Conservation (phyloP, 345 rosid genomes). For the Melaleuca quinquenervia region DNA sequence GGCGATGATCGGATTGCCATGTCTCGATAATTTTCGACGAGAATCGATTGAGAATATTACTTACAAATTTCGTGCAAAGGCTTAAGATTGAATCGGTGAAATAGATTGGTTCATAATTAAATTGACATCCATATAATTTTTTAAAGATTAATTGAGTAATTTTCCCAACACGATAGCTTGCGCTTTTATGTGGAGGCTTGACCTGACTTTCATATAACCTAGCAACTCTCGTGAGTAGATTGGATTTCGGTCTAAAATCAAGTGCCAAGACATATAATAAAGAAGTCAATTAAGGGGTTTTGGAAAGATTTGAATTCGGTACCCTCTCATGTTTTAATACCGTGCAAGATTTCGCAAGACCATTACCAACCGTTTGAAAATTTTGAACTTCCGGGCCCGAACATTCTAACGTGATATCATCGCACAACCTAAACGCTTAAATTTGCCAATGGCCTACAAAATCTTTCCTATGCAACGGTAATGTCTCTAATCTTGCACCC, state of each 20-base stretch:
- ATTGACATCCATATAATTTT: neutral
- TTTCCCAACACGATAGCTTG: neutral
- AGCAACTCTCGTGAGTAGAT: neutral
- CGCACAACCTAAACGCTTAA: neutral
- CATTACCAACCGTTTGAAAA: neutral
- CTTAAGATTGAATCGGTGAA: neutral
- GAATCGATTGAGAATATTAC: too few relatives aligned
- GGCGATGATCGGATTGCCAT: too few relatives aligned
- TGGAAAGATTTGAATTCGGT: neutral
- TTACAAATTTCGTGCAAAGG: neutral
- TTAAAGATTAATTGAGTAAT: fast-evolving
- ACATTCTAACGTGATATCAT: neutral
- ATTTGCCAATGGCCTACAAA: neutral
- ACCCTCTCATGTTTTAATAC: neutral
- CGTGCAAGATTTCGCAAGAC: fast-evolving
- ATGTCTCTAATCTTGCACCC: neutral
- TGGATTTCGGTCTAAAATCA: neutral
- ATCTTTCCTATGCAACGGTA: neutral
- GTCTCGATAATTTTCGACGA: neutral
- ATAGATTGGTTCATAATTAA: neutral
- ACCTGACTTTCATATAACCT: neutral
- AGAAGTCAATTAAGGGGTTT: neutral
- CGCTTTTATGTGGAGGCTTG: neutral
- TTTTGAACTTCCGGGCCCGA: neutral
- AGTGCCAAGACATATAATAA: neutral